Evolutionary conservation across 2,329 filamentous ascomycete species (phyloP), one percentile per base, ranked within the genome.

Genomic region (Penicillium sp.): DNA sequence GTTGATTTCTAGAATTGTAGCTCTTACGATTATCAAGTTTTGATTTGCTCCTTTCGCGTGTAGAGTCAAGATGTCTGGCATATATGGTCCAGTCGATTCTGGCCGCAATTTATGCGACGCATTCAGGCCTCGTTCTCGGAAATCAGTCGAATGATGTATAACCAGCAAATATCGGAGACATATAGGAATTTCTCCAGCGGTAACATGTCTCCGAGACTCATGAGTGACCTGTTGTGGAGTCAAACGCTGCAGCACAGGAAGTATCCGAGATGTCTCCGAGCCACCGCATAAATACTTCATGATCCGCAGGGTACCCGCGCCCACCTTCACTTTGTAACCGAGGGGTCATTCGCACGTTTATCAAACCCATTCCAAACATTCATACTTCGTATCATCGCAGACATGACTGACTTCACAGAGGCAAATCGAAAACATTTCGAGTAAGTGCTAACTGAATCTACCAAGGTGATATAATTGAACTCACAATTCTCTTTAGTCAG

Each of bases 381-480:
- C 26, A 12, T 9, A 5, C 41, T 34, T 51, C 24, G 28, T 16
- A 23, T 24, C 23, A 43, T 16, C 49, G 12, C 18, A 16, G 59
- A 42, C 39, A 72, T 72, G 70, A 60, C 66, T 24, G 62, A 68
- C 34, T 63, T 71, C 42, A 68, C 70, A 6, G 71, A 74, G 52
- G 49, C 61, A 23, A 76, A 76, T 47, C 66, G 68, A 28, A 59
- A 65, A 6, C 68, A 73, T 57, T 76, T 74, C 59, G 67, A 76
- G 74, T 76, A 62, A 65, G 72, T 62, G 26, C 3, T 21, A 33
- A 16, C 24, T 21, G 6, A 9, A 49, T 7, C 10, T 42, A 8
- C 7, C 18, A 38, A 6, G 18, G 9, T 24, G 12, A 16, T 26
- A 42, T 10, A 8, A 15, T 13, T 21, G 53, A n/a, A 23, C 1